Conservation (phyloP, 768 basidiomycete genomes). For the Hericium coralloides region DNA sequence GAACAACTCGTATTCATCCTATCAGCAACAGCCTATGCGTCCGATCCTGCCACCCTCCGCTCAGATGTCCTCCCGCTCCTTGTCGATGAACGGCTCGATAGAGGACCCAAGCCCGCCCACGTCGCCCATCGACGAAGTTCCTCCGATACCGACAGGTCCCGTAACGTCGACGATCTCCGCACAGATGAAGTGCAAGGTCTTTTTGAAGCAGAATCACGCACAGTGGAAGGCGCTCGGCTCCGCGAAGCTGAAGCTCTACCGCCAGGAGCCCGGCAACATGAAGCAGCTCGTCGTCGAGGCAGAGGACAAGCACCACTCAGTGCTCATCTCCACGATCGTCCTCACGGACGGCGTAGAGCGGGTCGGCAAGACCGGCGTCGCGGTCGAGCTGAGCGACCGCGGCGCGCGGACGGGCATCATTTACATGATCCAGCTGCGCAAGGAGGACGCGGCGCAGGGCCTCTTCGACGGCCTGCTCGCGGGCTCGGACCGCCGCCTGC, state of each 20-base stretch:
- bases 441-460: conserved; percentile 76
- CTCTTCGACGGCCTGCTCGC: conserved; percentile 81
- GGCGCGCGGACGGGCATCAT: conserved; percentile 90
- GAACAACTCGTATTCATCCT: conserved; percentile 20
- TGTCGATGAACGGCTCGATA: conserved; percentile 46
- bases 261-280: conserved; percentile 74
- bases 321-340: conserved; percentile 92
- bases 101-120: conserved; percentile 76
- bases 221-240: conserved; percentile 96
- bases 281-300: conserved; percentile 96
- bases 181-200: conserved; percentile 97
- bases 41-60: conserved; percentile 53
- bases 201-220: conserved; percentile 90
- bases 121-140: conserved; percentile 57
- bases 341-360: conserved; percentile 94
- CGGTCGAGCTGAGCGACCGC: conserved; percentile 88
- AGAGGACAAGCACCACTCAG: conserved; percentile 62
- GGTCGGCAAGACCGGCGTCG: conserved; percentile 97
- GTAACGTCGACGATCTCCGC: conserved; percentile 72
- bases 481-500: conserved; percentile 65
- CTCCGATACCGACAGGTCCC: conserved; percentile 47
- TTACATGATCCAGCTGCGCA: conserved; percentile 95
- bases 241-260: conserved; percentile 81
- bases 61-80: conserved; percentile 40
- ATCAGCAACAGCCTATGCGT: conserved; percentile 33